Conservation (phyloP, 2,329 filamentous ascomycete species). For the Arachnomyces sp. region DNA sequence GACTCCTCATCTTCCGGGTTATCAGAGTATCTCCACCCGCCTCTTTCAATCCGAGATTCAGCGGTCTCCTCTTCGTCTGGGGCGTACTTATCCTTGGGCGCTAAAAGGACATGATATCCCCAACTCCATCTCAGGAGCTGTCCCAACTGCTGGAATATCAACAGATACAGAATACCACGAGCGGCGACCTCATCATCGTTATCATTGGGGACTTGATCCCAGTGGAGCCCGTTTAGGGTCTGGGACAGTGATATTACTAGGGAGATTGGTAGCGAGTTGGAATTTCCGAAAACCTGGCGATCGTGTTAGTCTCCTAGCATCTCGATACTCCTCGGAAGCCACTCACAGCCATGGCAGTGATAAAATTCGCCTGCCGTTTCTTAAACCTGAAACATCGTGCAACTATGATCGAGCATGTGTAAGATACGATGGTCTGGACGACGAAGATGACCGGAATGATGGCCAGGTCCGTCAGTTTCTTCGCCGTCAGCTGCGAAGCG, state of each 20-base stretch:
- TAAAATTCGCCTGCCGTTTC: constrained; percentile 83
- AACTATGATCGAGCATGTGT: constrained; percentile 63
- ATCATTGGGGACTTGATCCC: constrained; percentile 83
- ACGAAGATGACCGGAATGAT: constrained; percentile 94
- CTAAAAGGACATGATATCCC: constrained; percentile 93
- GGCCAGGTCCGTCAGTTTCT: constrained; percentile 81
- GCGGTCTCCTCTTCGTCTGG: constrained; percentile 34
- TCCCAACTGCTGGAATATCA: constrained; percentile 96
- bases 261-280: constrained; percentile 94
- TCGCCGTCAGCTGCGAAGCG: constrained; percentile 83
- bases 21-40: constrained; percentile 34
- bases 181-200: constrained; percentile 93
- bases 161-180: constrained; percentile 84
- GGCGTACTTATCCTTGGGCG: constrained; percentile 59
- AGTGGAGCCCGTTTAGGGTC: constrained; percentile 85
- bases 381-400: constrained; percentile 71
- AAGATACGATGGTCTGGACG: constrained; percentile 81
- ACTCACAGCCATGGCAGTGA: constrained; percentile 82
- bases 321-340: not conserved
- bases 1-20: constrained; percentile 26
- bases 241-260: constrained; percentile 89
- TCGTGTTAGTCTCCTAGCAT: constrained; percentile 19
- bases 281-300: constrained; percentile 80
- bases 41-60: constrained; percentile 29
- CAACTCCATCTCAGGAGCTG: constrained; percentile 96